These are phyloP conservation scores for Termitomyces sp. DNA, from an alignment of 768 basidiomycete genomes.

Conservation along the genomic window DNA sequence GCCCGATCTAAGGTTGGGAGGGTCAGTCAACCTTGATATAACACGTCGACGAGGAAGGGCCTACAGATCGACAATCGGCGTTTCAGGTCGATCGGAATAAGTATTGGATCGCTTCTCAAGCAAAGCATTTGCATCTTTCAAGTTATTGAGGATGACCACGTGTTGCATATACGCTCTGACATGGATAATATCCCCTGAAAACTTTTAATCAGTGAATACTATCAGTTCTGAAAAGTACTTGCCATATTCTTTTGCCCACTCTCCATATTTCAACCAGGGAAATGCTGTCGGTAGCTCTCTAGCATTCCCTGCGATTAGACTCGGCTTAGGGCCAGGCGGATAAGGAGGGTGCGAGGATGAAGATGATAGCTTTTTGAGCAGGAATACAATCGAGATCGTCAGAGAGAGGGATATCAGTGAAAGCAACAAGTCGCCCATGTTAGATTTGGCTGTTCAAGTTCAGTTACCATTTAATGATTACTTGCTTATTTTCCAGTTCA, in stretches of 20 bases:
- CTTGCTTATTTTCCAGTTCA: too few species aligned
- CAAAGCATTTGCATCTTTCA: slow-evolving; percentile 12
- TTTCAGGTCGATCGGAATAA: slow-evolving; percentile 20
- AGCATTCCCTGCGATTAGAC: background rate
- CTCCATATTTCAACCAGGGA: background rate
- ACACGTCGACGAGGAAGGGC: background rate
- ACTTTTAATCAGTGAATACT: background rate
- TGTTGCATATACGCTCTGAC: background rate
- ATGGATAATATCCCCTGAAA: background rate
- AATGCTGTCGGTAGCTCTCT: background rate
- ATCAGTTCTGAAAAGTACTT: background rate
- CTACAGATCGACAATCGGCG: slow-evolving; percentile 16
- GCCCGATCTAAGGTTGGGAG: slow-evolving; percentile 19
- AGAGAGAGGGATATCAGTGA: background rate
- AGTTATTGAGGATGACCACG: background rate
- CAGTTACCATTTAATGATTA: too few species aligned
- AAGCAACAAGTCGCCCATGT: background rate
- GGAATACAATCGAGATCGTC: background rate
- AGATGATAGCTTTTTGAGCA: background rate
- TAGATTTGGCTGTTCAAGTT: too few species aligned
- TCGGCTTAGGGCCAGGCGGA: background rate
- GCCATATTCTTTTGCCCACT: slow-evolving; percentile 3
- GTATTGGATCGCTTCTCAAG: slow-evolving; percentile 21
- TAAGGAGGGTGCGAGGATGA: background rate
- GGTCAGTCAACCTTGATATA: background rate